Conservation (phyloP, 2,329 filamentous ascomycete genomes). For the Diaporthe batatas region DNA sequence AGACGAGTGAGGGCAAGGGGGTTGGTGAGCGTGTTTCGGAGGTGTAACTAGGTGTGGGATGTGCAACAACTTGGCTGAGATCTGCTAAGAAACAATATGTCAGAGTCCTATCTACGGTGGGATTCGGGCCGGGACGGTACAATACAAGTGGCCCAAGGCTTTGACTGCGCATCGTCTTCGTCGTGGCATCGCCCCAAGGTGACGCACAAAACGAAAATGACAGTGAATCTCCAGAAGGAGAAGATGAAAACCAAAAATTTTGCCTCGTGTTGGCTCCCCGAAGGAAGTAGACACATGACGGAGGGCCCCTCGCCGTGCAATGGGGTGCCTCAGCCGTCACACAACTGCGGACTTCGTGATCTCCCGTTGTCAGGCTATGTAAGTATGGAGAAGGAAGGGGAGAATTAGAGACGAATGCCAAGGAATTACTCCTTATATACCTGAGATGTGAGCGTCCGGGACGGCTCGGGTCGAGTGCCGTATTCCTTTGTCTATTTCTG, state of each 20-base stretch:
- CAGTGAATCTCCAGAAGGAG: background rate
- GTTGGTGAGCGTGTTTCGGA: constrained; percentile 41
- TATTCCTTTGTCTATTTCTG: background rate
- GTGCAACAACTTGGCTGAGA: background rate
- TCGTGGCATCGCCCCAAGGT: background rate
- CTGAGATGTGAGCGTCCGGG: background rate
- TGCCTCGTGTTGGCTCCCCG: constrained; percentile 1
- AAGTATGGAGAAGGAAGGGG: constrained; percentile 18
- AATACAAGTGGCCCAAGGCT: no score
- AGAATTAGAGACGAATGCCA: background rate
- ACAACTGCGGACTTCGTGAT: constrained; percentile 27
- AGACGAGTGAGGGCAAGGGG: constrained; percentile 50
- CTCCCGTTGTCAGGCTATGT: constrained; percentile 29
- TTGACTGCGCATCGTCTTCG: background rate
- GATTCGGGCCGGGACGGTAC: background rate
- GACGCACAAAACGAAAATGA: background rate
- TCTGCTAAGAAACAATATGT: background rate
- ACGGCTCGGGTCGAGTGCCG: background rate
- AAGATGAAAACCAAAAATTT: constrained; percentile 12
- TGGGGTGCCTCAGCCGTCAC: constrained; percentile 23
- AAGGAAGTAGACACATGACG: constrained; percentile 6
- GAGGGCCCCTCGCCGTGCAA: constrained; percentile 11
- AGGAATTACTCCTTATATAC: background rate
- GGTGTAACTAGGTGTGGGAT: background rate
- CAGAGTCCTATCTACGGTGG: background rate